Base-by-base conservation (phyloP, 2,329 filamentous ascomycete genomes). In the Alternaria postmessia region DNA sequence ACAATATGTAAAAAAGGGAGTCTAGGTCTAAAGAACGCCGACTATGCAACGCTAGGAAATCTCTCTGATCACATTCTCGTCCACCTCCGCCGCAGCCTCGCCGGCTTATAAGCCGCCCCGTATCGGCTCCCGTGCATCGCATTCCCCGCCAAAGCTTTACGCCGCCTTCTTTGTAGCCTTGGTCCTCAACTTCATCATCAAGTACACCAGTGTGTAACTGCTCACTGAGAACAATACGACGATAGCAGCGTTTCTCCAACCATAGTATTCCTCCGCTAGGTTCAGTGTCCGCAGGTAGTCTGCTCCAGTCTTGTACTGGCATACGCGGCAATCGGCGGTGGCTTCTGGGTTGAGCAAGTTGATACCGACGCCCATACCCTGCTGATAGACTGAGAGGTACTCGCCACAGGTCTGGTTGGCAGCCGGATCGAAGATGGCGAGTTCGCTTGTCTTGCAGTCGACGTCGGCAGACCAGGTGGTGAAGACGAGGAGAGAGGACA, bases 201-300 rank as follows among this genome's bases (percentile, higher is more conserved):
- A 51, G 66, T 79, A 84, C 5, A 84, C 82, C 65, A 83, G 61
- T 5, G 71, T 76, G 61, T 89, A 89, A 2, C 82, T 84, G 59
- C 81, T 84, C 44, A 86, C 64, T 4, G 79, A 83, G 63, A 89
- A 88, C 3, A 87, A 77, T 1, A 83, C 84, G 2, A 85, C 81
- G 42, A 90, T 87, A 0, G 72, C 89, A 0, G 86, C 86, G 73
- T 91, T 83, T 48, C 89, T 82, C 89, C 89, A 91, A 0, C 87
- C 88, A 67, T 88, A 88, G 59, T 82, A 86, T 65, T 90, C 87
- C 7, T 86, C 81, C 1, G 81, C 80, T n/a, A 91, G 66, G 68
- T 90, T 89, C 7, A 91, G 64, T 0, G 81, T 85, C 2, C 74
- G 66, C 3, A 91, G 74, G 63, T 88, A 91, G 57, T 89, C 88